phyloP scores from a whole-genome alignment of 129 eudicot genomes.

The Tanacetum coccineum region DNA sequence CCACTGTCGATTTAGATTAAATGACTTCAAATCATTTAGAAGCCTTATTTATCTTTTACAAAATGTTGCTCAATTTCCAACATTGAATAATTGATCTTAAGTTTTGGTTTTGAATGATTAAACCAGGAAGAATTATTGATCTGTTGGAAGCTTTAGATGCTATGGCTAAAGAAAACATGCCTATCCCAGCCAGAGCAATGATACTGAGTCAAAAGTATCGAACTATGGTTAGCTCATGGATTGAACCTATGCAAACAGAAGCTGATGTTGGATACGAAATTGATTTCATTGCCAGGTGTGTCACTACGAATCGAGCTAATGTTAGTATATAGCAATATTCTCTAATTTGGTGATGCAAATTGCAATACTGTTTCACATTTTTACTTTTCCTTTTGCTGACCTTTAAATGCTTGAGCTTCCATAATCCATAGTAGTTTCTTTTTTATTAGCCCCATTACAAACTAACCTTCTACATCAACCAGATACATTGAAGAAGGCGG shows the following conservation, averaged over 20 bases:
- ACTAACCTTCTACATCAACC: conserved; percentile 29
- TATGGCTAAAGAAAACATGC: conserved; percentile 75
- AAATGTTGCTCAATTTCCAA: not conserved
- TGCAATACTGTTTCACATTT: not conserved
- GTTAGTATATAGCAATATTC: not conserved
- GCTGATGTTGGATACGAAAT: conserved; percentile 95
- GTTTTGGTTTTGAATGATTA: too few relatives aligned
- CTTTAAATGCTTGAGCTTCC: too few relatives aligned
- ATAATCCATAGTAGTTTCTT: not conserved
- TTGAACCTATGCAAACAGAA: conserved; percentile 95
- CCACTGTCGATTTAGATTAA: conserved; percentile 7
- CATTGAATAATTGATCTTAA: not conserved
- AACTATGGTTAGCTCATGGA: conserved; percentile 96
- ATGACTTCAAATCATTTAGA: not conserved
- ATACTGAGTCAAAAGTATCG: conserved; percentile 85
- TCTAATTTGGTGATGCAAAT: conserved; percentile 1
- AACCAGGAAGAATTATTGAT: conserved; percentile 78
- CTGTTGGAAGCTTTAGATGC: conserved; percentile 87
- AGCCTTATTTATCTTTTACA: not conserved
- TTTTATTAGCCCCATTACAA: not conserved
- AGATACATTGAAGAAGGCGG: conserved; percentile 94
- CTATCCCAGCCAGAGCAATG: conserved; percentile 96
- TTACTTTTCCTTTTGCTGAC: too few relatives aligned
- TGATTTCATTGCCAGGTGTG: conserved; percentile 87
- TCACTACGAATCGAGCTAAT: not conserved